Conservation (phyloP, 768 basidiomycete species). For the Gelatoporia subvermispora region DNA sequence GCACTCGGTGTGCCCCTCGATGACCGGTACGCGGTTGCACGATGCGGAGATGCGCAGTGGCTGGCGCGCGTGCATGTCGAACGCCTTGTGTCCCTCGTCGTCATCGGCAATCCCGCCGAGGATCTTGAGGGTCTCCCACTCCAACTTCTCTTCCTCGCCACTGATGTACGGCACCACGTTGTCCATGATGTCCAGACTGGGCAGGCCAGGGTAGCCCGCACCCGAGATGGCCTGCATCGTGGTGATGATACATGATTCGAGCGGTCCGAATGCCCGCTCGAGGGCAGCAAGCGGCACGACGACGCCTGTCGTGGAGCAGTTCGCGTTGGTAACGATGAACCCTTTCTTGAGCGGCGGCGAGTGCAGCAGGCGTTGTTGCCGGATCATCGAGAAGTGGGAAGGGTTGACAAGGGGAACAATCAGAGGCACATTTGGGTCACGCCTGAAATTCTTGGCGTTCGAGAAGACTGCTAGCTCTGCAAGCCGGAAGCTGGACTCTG, state of each 20-base stretch:
- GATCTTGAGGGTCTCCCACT: conserved; percentile 98
- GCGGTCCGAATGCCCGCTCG: conserved; percentile 88
- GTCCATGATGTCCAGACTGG: conserved; percentile 87
- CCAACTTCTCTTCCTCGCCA: conserved; percentile 96
- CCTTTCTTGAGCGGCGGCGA: conserved; percentile 69
- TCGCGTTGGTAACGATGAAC: conserved; percentile 97
- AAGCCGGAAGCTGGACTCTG: conserved; percentile 80
- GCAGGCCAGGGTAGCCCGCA: conserved; percentile 94
- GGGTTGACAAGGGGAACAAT: conserved; percentile 96
- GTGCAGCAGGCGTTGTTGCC: conserved; percentile 72
- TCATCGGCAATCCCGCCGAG: conserved; percentile 71
- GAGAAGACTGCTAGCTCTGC: conserved; percentile 93
- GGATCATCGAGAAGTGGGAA: conserved; percentile 76
- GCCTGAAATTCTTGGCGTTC: conserved; percentile 93
- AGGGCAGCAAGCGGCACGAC: conserved; percentile 90
- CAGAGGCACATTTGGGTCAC: conserved; percentile 90
- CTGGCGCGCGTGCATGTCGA: conserved; percentile 79
- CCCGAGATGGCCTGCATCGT: conserved; percentile 99
- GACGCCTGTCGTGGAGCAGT: conserved; percentile 93
- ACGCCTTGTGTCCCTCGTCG: conserved; percentile 52
- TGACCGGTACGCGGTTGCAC: conserved; percentile 92
- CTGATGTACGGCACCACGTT: conserved; percentile 93
- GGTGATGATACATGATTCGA: conserved; percentile 86
- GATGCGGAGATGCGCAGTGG: conserved; percentile 88
- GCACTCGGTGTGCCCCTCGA: conserved; percentile 92